These are phyloP conservation scores for Fusarium sp. DNA, from an alignment of 2,329 filamentous ascomycete species.

Conservation along the genomic window DNA sequence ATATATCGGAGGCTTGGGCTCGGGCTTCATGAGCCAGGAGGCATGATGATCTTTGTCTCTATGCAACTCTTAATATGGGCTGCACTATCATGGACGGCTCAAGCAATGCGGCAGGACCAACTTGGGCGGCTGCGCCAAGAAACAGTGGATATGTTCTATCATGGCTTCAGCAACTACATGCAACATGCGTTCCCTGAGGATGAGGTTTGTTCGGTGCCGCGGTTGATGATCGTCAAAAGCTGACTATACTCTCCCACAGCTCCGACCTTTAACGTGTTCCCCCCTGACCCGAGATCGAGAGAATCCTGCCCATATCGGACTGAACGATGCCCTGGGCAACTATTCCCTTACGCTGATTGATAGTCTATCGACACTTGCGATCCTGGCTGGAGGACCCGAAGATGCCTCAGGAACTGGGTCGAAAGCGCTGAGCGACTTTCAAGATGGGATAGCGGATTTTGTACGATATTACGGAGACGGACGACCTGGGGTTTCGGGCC, in stretches of 20 bases:
- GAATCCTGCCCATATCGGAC: constrained; percentile 82
- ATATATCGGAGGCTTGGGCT: constrained; percentile 23
- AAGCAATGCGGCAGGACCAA: constrained; percentile 66
- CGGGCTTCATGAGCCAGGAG: constrained; percentile 33
- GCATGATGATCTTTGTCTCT: constrained; percentile 46
- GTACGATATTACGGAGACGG: constrained; percentile 91
- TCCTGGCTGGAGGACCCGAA: constrained; percentile 80
- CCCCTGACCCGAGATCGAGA: constrained; percentile 85
- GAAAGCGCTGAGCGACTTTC: constrained; percentile 76
- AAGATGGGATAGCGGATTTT: constrained; percentile 79
- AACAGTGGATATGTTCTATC: constrained; percentile 88
- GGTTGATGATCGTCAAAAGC: constrained; percentile 12
- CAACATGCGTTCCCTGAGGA: constrained; percentile 94
- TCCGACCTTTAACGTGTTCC: constrained; percentile 85
- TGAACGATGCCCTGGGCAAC: constrained; percentile 97
- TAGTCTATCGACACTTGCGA: constrained; percentile 92
- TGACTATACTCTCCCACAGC: constrained; percentile 55
- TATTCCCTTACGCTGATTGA: constrained; percentile 97
- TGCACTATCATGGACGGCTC: constrained; percentile 55
- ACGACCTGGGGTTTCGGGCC: constrained; percentile 71
- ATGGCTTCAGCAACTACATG: constrained; percentile 97
- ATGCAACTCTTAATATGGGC: constrained; percentile 42
- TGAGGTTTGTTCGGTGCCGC: constrained; percentile 63
- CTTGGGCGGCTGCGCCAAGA: constrained; percentile 67
- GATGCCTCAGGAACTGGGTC: constrained; percentile 52